Conservation (phyloP, 176 grass and related monocot genomes). For the Otatea glauca region DNA sequence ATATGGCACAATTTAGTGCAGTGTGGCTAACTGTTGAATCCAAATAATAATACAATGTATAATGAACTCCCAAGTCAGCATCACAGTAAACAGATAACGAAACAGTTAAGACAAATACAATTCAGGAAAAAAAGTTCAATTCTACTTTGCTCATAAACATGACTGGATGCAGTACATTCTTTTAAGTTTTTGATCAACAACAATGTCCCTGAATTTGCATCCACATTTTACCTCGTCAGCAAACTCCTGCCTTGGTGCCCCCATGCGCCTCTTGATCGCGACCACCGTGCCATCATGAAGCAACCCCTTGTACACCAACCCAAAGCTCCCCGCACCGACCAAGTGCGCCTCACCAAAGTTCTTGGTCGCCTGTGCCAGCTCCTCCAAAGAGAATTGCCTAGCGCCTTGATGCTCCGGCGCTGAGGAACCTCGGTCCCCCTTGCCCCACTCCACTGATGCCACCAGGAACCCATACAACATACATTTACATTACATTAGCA, state of each 20-base stretch:
- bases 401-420: slow-evolving; percentile 52
- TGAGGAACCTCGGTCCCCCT: slow-evolving; percentile 48
- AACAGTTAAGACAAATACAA: slow-evolving; percentile 10
- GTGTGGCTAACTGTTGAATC: not conserved
- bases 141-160: not conserved
- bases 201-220: not conserved
- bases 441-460: slow-evolving; percentile 83
- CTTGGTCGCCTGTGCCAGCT: slow-evolving; percentile 82
- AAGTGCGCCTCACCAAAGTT: slow-evolving; percentile 76
- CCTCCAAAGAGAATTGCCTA: slow-evolving; percentile 74
- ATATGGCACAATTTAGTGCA: slow-evolving; percentile 36
- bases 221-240: slow-evolving; percentile 75
- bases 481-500: not conserved
- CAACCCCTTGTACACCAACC: slow-evolving; percentile 90
- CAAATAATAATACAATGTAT: slow-evolving; percentile 16
- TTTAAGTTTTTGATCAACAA: not conserved
- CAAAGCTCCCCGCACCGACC: slow-evolving; percentile 81
- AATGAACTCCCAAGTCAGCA: slow-evolving; percentile 22
- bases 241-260: slow-evolving; percentile 59
- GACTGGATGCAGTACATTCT: not conserved
- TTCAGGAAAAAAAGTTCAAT: not conserved
- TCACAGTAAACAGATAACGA: not conserved
- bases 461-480: not conserved
- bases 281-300: slow-evolving; percentile 88
- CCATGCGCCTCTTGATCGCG: slow-evolving; percentile 73